phyloP scores from a whole-genome alignment of 257 asterid genomes.

The Osmanthus fragrans region DNA sequence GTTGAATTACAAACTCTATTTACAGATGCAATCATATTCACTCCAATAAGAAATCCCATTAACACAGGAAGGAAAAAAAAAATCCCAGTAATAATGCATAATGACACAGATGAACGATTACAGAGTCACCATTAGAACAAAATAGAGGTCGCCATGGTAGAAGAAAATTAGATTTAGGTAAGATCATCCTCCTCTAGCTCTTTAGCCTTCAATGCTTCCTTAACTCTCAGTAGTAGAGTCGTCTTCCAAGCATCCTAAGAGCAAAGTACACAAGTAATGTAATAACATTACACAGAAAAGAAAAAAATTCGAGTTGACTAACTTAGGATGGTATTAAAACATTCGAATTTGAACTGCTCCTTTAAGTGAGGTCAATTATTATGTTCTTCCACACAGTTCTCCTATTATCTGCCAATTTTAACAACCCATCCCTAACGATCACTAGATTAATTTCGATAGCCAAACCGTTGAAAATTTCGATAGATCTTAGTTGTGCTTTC shows the following conservation, averaged over 20 bases:
- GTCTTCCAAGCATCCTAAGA: slow-evolving; percentile 63
- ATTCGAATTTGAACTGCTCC: neutral
- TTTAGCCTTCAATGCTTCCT: slow-evolving; percentile 69
- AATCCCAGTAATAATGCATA: slow-evolving; percentile 8
- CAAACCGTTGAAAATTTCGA: neutral
- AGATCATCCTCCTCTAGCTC: slow-evolving; percentile 77
- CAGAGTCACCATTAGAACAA: slow-evolving; percentile 12
- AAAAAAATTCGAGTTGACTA: neutral
- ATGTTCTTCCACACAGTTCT: neutral
- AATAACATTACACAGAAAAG: neutral
- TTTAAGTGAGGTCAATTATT: neutral
- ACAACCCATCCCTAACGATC: neutral
- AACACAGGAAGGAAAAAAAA: slow-evolving; percentile 26
- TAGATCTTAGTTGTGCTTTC: neutral
- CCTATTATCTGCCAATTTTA: neutral
- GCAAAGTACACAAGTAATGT: neutral
- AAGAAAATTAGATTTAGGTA: slow-evolving; percentile 39
- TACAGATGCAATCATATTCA: slow-evolving; percentile 20
- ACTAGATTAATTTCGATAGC: neutral
- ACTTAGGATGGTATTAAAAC: neutral
- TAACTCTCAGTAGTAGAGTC: slow-evolving; percentile 59
- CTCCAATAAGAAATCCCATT: slow-evolving; percentile 24
- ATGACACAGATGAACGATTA: slow-evolving; percentile 17
- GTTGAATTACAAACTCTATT: slow-evolving; percentile 23
- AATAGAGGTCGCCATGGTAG: neutral